These are phyloP conservation scores for Rosa chinensis DNA, from an alignment of 306 rosid genomes.

Conservation along the genomic window DNA sequence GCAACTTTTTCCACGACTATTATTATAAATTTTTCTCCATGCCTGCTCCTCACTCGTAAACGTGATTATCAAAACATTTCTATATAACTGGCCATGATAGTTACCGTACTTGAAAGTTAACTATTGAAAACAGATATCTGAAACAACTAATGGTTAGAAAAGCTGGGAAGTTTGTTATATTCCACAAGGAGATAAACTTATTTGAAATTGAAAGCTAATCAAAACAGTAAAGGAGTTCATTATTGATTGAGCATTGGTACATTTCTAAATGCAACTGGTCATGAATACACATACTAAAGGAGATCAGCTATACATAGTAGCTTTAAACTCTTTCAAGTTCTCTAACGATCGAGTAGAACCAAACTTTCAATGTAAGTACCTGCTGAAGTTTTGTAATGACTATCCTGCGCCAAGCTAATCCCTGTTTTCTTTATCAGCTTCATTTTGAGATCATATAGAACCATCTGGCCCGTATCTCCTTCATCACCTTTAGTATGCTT, in stretches of 20 bases:
- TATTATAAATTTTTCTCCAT: background rate
- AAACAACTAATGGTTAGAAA: background rate
- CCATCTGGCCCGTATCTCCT: background rate
- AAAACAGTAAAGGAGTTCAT: background rate
- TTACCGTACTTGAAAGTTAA: background rate
- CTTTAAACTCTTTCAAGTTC: background rate
- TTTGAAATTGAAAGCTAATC: background rate
- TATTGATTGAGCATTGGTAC: background rate
- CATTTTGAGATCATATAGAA: background rate
- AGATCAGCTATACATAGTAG: background rate
- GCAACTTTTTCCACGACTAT: background rate
- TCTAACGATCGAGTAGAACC: background rate
- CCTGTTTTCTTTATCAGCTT: background rate
- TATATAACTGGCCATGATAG: background rate
- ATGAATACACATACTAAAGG: background rate
- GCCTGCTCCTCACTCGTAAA: background rate
- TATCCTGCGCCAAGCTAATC: background rate
- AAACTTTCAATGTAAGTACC: constrained; percentile 8
- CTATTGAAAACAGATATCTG: background rate
- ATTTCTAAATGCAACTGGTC: background rate
- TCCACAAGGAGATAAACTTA: background rate
- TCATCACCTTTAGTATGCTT: background rate
- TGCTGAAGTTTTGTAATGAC: background rate
- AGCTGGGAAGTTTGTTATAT: too few species aligned
- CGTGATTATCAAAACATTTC: background rate